A percentile compares a stretch with the other conserved stretches of the same genome.
These are phyloP conservation scores for Fraxinus quadrangulata DNA, from an alignment of 257 asterid genomes.

Conservation along the genomic window DNA sequence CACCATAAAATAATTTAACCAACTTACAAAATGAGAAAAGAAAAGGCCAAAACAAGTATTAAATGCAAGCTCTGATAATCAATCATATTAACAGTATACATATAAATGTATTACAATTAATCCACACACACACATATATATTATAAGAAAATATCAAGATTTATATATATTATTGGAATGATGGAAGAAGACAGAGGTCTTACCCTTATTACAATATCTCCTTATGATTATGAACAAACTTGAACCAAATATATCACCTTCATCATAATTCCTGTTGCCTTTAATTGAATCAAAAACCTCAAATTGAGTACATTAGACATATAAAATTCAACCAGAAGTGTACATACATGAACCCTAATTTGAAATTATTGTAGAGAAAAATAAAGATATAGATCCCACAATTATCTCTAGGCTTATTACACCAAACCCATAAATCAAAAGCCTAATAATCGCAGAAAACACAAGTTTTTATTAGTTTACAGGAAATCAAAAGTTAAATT, in stretches of 20 bases:
- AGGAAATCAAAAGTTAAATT: background rate
- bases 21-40: background rate
- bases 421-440: background rate
- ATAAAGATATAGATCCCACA: background rate
- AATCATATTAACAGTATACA: background rate
- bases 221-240: background rate
- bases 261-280: background rate
- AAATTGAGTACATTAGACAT: background rate
- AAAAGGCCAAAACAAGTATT: background rate
- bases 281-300: background rate
- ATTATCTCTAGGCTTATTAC: background rate
- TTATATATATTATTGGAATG: background rate
- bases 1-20: background rate
- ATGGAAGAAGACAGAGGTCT: constrained; percentile 2
- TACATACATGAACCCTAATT: background rate
- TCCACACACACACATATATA: background rate
- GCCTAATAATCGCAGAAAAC: background rate
- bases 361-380: background rate
- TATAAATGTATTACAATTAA: background rate
- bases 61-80: background rate
- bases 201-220: background rate
- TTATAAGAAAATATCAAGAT: background rate
- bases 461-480: background rate
- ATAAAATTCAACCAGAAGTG: background rate
- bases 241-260: constrained; percentile 1